Evolutionary conservation across 257 asterid genomes (phyloP).

Genomic region (Solanum pinnatisectum): DNA sequence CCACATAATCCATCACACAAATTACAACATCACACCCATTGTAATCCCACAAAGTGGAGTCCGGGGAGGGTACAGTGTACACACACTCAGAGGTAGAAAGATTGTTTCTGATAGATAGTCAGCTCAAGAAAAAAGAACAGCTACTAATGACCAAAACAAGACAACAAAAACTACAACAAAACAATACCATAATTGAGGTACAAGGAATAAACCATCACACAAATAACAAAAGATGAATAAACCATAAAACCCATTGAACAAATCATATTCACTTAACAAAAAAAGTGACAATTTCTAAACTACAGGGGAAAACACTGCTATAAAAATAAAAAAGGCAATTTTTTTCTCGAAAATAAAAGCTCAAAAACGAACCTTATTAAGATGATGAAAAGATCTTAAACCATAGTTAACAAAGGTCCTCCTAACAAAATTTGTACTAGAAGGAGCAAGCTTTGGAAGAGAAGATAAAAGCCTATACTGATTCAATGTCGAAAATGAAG

Average conservation of each 20-base stretch:
- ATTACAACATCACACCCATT: not conserved
- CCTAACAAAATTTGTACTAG: slow-evolving; percentile 7
- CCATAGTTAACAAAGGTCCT: slow-evolving; percentile 29
- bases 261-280: not conserved
- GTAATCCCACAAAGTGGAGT: not conserved
- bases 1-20: not conserved
- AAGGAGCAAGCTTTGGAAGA: slow-evolving; percentile 23
- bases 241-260: not conserved
- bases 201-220: not conserved
- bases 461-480: slow-evolving; percentile 10
- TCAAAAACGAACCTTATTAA: slow-evolving; percentile 32
- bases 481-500: not conserved
- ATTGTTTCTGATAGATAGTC: rapidly evolving
- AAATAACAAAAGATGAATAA: not conserved
- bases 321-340: not conserved
- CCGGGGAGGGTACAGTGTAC: no score
- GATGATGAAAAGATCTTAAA: slow-evolving; percentile 39
- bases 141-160: not conserved
- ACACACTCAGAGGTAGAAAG: not conserved
- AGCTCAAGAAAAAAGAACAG: not conserved
- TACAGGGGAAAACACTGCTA: not conserved
- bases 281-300: no score
- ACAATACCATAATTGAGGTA: no score
- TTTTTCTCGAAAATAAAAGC: not conserved
- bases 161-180: no score